Evolutionary conservation across 257 asterid species (phyloP), one percentile per base, ranked within the genome.

Genomic region (Rhazya stricta): DNA sequence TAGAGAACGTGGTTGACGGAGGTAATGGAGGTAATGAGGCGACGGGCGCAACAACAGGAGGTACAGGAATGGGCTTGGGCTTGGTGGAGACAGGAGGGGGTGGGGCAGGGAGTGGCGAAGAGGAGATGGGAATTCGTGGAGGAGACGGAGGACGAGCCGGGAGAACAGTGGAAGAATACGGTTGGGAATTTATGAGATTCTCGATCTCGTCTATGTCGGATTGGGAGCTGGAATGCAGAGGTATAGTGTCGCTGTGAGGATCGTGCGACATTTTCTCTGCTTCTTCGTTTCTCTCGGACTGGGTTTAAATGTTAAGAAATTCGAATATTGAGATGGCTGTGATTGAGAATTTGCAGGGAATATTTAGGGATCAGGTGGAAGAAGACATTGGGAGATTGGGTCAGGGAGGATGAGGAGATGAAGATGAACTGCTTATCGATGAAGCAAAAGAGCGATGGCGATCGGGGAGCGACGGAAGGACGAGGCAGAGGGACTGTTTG

Each of bases 161-260:
- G 79, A 86, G 89, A 78, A 90, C 97, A 63, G 89, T 56, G 67
- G 92, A 70, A 63, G 93, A 90, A 69, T 86, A 79, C 53, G 94
- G 94, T 61, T 87, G 78, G 69, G 91, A 79, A 80, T 88, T 80
- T 85, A 94, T 94, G 74, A 94, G 99, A 81, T 89, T 92, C 81
- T 94, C 97, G 88, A 92, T 94, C 93, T 94, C 97, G 78, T 94
- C 99, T 60, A 94, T 92, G 83, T 94, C 98, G 42, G 97, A 94
- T 86, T 94, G 99, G 54, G 96, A 92, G 60, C 87, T 79, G n/a
- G 91, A 77, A 81, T 94, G 90, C 43, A 92, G 85, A 63, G 99
- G 97, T 71, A 89, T 83, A 51, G 96, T 92, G 85, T 85, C 89
- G 79, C 87, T 76, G 50, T 73, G 62, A 58, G 41, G 74, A 37